These are phyloP conservation scores for Postia placenta DNA, from an alignment of 768 basidiomycete genomes.

Conservation along the genomic window DNA sequence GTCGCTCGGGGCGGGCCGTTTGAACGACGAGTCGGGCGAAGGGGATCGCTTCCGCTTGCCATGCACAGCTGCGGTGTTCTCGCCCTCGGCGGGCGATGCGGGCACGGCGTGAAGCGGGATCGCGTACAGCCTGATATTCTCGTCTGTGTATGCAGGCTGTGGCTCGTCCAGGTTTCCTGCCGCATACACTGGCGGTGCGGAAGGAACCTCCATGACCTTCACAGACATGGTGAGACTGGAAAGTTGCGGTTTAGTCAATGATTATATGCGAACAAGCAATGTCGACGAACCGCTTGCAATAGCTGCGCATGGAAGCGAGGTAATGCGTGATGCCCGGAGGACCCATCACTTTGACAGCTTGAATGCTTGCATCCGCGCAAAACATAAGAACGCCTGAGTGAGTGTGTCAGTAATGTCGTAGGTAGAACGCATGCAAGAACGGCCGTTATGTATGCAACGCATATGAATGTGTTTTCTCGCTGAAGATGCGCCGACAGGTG, in stretches of 20 bases:
- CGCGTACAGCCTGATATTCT: constrained; percentile 58
- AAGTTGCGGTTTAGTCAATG: not conserved
- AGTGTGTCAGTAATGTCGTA: not conserved
- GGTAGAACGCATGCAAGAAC: no score
- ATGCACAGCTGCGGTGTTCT: not conserved
- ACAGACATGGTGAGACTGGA: constrained; percentile 37
- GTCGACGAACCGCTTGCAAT: constrained; percentile 53
- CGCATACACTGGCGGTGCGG: constrained; percentile 23
- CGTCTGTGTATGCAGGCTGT: constrained; percentile 51
- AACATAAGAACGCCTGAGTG: constrained; percentile 69
- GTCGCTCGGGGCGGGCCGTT: no score
- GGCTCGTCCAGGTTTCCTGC: constrained; percentile 23
- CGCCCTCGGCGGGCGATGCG: constrained; percentile 1
- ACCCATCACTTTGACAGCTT: constrained; percentile 56
- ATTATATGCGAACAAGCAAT: not conserved
- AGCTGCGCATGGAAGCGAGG: constrained; percentile 65
- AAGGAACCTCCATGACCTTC: constrained; percentile 35
- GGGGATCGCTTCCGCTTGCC: constrained; percentile 25
- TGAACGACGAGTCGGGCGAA: constrained; percentile 16
- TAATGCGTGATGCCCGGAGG: constrained; percentile 69
- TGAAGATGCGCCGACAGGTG: no score
- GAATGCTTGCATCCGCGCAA: constrained; percentile 63
- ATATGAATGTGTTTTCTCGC: no score
- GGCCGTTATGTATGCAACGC: no score
- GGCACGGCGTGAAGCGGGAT: constrained; percentile 49